Conservation (phyloP, 441 rosid genomes). For the Dalechampia spathulata region DNA sequence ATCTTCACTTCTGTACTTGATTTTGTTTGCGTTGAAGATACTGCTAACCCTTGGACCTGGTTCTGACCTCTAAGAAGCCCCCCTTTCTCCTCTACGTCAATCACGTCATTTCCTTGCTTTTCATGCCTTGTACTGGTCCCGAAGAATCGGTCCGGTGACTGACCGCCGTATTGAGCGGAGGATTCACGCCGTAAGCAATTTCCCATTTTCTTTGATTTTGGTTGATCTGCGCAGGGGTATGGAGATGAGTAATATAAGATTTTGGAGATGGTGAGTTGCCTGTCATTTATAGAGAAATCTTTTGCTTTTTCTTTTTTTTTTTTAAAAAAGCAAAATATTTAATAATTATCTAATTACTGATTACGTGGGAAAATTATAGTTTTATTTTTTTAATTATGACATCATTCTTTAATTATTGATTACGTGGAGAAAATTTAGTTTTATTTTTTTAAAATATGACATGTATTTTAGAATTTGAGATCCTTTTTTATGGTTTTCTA, state of each 20-base stretch:
- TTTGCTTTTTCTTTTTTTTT: neutral
- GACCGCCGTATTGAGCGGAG: slow-evolving; percentile 41
- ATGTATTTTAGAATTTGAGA: too few relatives aligned
- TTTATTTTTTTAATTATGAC: too few relatives aligned
- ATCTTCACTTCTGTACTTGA: slow-evolving; percentile 36
- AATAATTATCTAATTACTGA: too few relatives aligned
- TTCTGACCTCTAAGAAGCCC: neutral
- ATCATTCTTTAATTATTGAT: too few relatives aligned
- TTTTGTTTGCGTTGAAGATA: neutral
- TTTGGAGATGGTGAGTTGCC: slow-evolving; percentile 10
- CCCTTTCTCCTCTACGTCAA: slow-evolving; percentile 10
- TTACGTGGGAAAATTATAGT: too few relatives aligned
- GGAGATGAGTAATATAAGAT: slow-evolving; percentile 5
- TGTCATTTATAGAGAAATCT: slow-evolving; percentile 7
- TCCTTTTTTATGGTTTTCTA: too few relatives aligned
- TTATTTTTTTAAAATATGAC: too few relatives aligned
- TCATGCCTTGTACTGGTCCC: neutral
- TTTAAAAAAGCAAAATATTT: too few relatives aligned
- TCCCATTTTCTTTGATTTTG: slow-evolving; percentile 29
- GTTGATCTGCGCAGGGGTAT: neutral
- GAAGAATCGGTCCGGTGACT: neutral
- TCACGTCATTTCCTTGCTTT: neutral
- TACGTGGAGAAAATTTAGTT: too few relatives aligned
- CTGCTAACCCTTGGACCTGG: neutral
- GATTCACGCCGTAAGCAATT: slow-evolving; percentile 42